phyloP scores from a whole-genome alignment of 352 stramenopile genomes.

The Globisporangium paddicum region DNA sequence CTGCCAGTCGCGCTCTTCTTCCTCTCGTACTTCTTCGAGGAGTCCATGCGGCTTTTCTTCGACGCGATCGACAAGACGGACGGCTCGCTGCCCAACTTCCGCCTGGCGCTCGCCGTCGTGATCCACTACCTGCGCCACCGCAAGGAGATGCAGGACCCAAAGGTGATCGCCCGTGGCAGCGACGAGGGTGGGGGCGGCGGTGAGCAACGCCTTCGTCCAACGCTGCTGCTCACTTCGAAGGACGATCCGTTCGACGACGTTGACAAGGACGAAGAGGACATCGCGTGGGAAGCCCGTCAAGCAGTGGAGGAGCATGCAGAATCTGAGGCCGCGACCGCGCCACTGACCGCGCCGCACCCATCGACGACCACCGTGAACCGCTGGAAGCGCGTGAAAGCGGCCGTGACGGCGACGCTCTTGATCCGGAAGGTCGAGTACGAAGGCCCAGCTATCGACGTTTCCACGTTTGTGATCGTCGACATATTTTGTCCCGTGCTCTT shows the following conservation, averaged over 20 bases:
- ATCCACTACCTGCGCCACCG: slow-evolving; percentile 83
- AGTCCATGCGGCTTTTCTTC: slow-evolving; percentile 74
- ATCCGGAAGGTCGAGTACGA: slow-evolving; percentile 61
- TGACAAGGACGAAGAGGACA: slow-evolving; percentile 69
- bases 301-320: slow-evolving; percentile 55
- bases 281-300: slow-evolving; percentile 30
- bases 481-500: slow-evolving; percentile 78
- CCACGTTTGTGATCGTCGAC: slow-evolving; percentile 80
- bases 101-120: slow-evolving; percentile 74
- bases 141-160: slow-evolving; percentile 80
- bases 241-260: slow-evolving; percentile 74
- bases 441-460: slow-evolving; percentile 74
- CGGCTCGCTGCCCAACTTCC: slow-evolving; percentile 76
- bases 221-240: slow-evolving; percentile 33
- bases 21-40: slow-evolving; percentile 86
- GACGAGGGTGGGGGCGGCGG: slow-evolving; percentile 65
- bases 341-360: slow-evolving; percentile 12
- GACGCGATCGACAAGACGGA: slow-evolving; percentile 86
- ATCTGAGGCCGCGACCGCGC: slow-evolving; percentile 39
- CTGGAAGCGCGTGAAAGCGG: slow-evolving; percentile 68
- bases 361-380: slow-evolving; percentile 25
- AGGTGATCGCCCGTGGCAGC: slow-evolving; percentile 47
- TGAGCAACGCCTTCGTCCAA: slow-evolving; percentile 45
- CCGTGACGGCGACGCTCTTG: slow-evolving; percentile 61
- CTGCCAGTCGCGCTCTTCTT: slow-evolving; percentile 77